These are phyloP conservation scores for Fusarium metavorans DNA, from an alignment of 2,329 filamentous ascomycete genomes.

Conservation along the genomic window DNA sequence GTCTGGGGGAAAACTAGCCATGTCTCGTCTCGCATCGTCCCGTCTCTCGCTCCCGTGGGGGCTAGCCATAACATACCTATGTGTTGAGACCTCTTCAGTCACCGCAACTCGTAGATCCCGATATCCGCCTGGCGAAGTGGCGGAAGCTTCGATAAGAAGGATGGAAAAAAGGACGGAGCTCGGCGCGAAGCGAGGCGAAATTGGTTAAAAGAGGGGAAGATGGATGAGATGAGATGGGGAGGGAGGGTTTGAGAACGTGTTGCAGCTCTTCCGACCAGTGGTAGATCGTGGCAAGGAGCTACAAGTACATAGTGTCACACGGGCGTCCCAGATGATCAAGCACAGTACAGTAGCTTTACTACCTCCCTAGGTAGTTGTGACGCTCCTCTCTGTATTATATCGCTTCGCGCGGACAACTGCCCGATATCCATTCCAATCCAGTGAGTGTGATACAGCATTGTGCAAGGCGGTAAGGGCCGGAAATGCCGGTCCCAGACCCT, in stretches of 20 bases:
- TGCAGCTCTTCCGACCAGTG: slow-evolving; percentile 4
- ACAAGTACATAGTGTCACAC: slow-evolving; percentile 2
- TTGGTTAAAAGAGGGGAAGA: slow-evolving; percentile 17
- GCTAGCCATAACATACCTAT: neutral
- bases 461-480: neutral
- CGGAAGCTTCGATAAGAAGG: slow-evolving; percentile 4
- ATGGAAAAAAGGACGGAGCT: neutral
- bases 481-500: slow-evolving; percentile 11
- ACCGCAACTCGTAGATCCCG: slow-evolving; percentile 22
- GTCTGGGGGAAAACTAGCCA: neutral
- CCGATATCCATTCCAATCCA: neutral
- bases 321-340: slow-evolving; percentile 10
- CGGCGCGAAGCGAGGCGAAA: slow-evolving; percentile 3
- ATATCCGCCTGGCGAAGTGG: neutral
- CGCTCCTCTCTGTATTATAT: neutral
- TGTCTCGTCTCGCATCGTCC: slow-evolving; percentile 5
- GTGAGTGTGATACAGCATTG: neutral
- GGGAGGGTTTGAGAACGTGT: slow-evolving; percentile 11
- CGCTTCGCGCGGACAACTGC: slow-evolving; percentile 4
- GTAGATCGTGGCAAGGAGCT: neutral
- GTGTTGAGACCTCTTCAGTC: slow-evolving; percentile 1
- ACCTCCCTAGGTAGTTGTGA: neutral
- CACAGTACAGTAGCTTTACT: neutral
- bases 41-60: slow-evolving; percentile 9
- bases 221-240: slow-evolving; percentile 16